Percentiles rank a stretch among this genome's conserved stretches.
phyloP scores from a whole-genome alignment of 1,139 yeast species.

The Saccharomyces uvarum region DNA sequence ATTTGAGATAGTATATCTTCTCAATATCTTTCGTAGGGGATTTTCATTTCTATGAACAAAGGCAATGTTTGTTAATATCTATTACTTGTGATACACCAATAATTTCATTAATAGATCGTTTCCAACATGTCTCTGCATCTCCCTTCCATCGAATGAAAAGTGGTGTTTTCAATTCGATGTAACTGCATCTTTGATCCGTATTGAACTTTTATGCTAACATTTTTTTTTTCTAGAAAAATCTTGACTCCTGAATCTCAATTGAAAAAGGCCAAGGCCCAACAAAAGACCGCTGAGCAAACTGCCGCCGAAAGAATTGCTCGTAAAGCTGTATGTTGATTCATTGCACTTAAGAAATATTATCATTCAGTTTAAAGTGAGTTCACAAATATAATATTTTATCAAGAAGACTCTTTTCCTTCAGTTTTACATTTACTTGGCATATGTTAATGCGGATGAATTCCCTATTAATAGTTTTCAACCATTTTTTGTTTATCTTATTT shows the following conservation, averaged over 20 bases:
- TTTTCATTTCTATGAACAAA: neutral
- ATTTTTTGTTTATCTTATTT: neutral
- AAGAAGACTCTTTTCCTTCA: neutral
- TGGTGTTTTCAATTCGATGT: slow-evolving; percentile 34
- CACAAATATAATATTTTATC: neutral
- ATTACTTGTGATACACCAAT: neutral
- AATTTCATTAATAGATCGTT: slow-evolving; percentile 5
- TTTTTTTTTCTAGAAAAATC: slow-evolving; percentile 29
- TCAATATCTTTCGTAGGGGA: slow-evolving; percentile 1
- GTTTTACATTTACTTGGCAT: neutral
- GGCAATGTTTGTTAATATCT: neutral
- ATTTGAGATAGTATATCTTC: neutral
- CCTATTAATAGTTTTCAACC: neutral
- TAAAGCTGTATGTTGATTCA: slow-evolving; percentile 68
- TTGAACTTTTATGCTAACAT: slow-evolving; percentile 17
- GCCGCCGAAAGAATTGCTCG: slow-evolving; percentile 83
- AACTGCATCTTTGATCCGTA: slow-evolving; percentile 19
- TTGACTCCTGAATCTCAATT: slow-evolving; percentile 85
- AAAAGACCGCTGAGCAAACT: slow-evolving; percentile 78
- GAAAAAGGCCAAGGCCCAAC: slow-evolving; percentile 89
- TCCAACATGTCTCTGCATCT: slow-evolving; percentile 28
- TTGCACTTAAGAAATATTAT: neutral
- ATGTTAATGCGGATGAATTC: neutral
- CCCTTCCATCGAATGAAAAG: slow-evolving; percentile 33
- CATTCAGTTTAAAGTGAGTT: slow-evolving; percentile 2